These are phyloP conservation scores for Raffaelea arxii DNA, from an alignment of 2,329 filamentous ascomycete genomes.

Conservation along the genomic window DNA sequence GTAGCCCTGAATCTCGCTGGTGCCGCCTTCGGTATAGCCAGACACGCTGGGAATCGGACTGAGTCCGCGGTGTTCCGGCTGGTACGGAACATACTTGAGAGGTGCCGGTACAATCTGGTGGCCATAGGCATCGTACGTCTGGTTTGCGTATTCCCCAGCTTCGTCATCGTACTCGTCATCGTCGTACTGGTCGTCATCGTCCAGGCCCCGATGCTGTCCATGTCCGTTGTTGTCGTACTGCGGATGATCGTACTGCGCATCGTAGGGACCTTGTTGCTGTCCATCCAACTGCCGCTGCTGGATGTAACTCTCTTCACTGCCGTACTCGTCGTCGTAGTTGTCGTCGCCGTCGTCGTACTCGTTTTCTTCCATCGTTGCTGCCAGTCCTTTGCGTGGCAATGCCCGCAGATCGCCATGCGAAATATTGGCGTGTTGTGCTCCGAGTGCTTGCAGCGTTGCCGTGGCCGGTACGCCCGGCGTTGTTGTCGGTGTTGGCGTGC, in stretches of 20 bases:
- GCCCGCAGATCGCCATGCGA: constrained; percentile 49
- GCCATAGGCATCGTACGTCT: constrained; percentile 39
- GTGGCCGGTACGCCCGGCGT: too few relatives aligned
- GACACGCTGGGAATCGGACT: constrained; percentile 92
- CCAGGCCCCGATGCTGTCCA: too few relatives aligned
- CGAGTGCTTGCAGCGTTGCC: constrained; percentile 47
- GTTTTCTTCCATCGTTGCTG: constrained; percentile 14
- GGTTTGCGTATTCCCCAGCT: constrained; percentile 20
- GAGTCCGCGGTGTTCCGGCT: constrained; percentile 59
- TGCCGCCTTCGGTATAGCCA: constrained; percentile 64
- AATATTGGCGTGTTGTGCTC: constrained; percentile 56
- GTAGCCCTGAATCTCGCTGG: constrained; percentile 43
- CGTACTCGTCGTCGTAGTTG: constrained; percentile 37
- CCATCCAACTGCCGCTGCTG: constrained; percentile 7
- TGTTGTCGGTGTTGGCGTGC: constrained; percentile 50
- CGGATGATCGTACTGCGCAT: constrained; percentile 35
- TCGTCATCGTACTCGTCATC: constrained; percentile 25
- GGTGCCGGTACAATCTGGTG: constrained; percentile 55
- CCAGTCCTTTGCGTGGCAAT: constrained; percentile 36
- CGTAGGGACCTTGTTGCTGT: constrained; percentile 18
- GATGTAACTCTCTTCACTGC: constrained; percentile 21
- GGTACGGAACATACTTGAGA: constrained; percentile 57
- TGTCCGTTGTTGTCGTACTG: too few relatives aligned
- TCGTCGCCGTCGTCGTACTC: constrained; percentile 27
- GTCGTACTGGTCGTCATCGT: constrained; percentile 21